A percentile compares a stretch with the other conserved stretches of the same genome.
Evolutionary conservation across 192 early-diverging fungal genomes (phyloP).

Genomic region (Cetraspora pellucida): DNA sequence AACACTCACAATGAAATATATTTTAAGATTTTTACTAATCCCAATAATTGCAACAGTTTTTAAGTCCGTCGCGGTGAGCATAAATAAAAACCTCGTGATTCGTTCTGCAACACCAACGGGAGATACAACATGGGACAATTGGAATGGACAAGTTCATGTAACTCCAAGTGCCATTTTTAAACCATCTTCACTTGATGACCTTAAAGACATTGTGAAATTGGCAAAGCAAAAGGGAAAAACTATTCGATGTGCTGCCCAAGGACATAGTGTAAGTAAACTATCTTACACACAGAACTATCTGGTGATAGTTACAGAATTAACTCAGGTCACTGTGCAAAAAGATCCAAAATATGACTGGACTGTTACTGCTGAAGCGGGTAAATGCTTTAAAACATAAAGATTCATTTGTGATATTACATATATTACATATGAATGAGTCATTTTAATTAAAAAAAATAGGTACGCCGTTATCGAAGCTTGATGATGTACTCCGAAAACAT

Average conservation of each 20-base stretch:
- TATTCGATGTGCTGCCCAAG: slow-evolving; percentile 38
- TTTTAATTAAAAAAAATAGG: slow-evolving; percentile 24
- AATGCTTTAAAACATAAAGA: slow-evolving; percentile 15
- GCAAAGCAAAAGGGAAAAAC: slow-evolving; percentile 31
- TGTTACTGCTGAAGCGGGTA: slow-evolving; percentile 38
- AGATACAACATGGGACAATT: no score
- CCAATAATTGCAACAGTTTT: no score
- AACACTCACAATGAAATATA: no score
- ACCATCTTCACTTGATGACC: slow-evolving; percentile 33
- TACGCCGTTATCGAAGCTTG: slow-evolving; percentile 31
- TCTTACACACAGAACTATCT: slow-evolving; percentile 34
- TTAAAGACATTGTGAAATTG: slow-evolving; percentile 29
- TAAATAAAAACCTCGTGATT: no score
- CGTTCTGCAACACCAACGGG: no score
- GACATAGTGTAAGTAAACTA: slow-evolving; percentile 37
- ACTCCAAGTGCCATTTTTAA: slow-evolving; percentile 37
- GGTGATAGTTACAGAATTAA: slow-evolving; percentile 34
- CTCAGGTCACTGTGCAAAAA: slow-evolving; percentile 23
- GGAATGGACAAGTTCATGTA: slow-evolving; percentile 16
- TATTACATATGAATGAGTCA: neutral
- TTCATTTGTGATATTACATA: neutral
- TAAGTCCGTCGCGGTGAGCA: no score
- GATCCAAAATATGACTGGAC: neutral
- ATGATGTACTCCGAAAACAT: slow-evolving; percentile 32
- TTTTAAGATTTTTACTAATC: no score